These are phyloP conservation scores for Chytriomyces sp. DNA, from an alignment of 192 early-diverging fungal genomes.

Conservation along the genomic window DNA sequence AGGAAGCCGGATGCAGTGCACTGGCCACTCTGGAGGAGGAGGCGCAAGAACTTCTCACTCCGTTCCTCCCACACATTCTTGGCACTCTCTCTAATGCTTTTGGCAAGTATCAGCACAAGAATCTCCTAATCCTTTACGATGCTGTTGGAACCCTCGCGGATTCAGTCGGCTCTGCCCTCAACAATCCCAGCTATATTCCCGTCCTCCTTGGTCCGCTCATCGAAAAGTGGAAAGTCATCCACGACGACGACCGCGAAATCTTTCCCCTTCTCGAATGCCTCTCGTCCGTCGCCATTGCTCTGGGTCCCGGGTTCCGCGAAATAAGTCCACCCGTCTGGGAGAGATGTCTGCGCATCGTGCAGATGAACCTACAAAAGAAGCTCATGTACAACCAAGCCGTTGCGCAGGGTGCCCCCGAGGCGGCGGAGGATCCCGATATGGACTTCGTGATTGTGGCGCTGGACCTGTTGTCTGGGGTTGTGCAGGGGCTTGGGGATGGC, in stretches of 20 bases:
- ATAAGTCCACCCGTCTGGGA: conserved; percentile 84
- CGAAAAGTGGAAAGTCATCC: conserved; percentile 78
- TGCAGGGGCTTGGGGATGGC: conserved; percentile 81
- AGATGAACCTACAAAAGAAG: conserved; percentile 69
- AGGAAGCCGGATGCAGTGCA: conserved; percentile 94
- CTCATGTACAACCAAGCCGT: neutral
- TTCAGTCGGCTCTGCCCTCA: conserved; percentile 80
- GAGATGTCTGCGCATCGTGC: conserved; percentile 88
- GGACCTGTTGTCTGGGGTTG: conserved; percentile 91
- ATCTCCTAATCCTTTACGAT: conserved; percentile 94
- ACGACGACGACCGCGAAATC: conserved; percentile 86
- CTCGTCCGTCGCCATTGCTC: conserved; percentile 80
- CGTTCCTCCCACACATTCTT: conserved; percentile 89
- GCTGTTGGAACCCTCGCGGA: conserved; percentile 98
- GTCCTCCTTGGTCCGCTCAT: conserved; percentile 86
- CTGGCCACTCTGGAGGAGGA: conserved; percentile 96
- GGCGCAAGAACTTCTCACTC: conserved; percentile 75
- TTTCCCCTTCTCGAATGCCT: conserved; percentile 96
- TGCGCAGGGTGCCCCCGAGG: conserved; percentile 2
- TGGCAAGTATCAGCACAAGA: conserved; percentile 91
- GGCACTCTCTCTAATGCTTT: conserved; percentile 81
- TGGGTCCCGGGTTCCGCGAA: conserved; percentile 85
- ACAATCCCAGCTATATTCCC: conserved; percentile 78
- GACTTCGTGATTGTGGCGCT: conserved; percentile 96
- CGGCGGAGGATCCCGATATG: conserved; percentile 77